Evolutionary conservation across 495 filamentous ascomycete species (phyloP).

Genomic region (Lasiosphaeria ovina): DNA sequence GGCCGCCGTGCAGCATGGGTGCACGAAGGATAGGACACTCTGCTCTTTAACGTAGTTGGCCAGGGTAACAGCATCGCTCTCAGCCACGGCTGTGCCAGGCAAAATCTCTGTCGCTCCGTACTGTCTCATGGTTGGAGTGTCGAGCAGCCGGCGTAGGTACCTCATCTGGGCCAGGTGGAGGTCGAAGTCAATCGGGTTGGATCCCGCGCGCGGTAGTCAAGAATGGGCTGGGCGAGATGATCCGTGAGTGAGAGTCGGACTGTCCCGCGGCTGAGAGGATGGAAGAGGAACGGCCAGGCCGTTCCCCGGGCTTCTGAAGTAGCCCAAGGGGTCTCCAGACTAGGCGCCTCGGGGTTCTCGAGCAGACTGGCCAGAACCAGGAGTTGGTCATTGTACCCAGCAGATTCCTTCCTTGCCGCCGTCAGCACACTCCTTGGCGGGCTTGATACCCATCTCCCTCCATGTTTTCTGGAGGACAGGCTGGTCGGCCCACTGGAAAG

Average conservation of each 20-base stretch:
- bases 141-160: constrained; percentile 23
- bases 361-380: constrained; percentile 7
- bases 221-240: constrained; percentile 4
- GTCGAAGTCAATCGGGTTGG: constrained; percentile 19
- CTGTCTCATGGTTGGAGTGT: constrained; percentile 19
- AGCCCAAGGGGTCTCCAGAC: constrained; percentile 24
- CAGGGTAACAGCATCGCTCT: constrained; percentile 11
- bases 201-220: constrained; percentile 14
- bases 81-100: constrained; percentile 9
- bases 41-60: constrained; percentile 5
- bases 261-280: constrained; percentile 33
- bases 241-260: constrained; percentile 6
- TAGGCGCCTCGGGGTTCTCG: constrained; percentile 11
- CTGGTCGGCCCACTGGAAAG: constrained; percentile 24
- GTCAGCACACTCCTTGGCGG: constrained; percentile 16
- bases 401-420: constrained; percentile 29
- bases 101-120: constrained; percentile 8
- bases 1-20: constrained; percentile 41
- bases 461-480: constrained; percentile 11
- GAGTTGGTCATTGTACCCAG: constrained; percentile 24
- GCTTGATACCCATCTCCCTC: constrained; percentile 20
- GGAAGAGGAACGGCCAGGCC: constrained; percentile 21
- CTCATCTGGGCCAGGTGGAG: constrained; percentile 19
- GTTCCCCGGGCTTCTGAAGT: constrained; percentile 9
- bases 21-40: constrained; percentile 16